A percentile compares a stretch with the other conserved stretches of the same genome.
These are phyloP conservation scores for Yamadazyma taylorii DNA, from an alignment of 1,139 yeast species.

Conservation along the genomic window DNA sequence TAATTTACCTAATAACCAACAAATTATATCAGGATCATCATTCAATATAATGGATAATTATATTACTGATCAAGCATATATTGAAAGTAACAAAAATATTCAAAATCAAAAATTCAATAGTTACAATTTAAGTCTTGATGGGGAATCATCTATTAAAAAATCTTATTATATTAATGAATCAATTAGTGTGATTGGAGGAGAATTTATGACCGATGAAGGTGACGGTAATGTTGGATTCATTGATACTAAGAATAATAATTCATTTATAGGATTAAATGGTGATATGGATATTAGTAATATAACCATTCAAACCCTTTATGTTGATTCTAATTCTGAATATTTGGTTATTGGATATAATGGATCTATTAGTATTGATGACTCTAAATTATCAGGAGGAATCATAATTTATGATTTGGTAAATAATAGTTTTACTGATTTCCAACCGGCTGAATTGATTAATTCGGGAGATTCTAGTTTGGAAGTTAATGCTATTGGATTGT, in stretches of 20 bases:
- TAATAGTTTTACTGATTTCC: slow-evolving; percentile 38
- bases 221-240: slow-evolving; percentile 40
- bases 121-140: slow-evolving; percentile 24
- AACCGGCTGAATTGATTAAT: slow-evolving; percentile 46
- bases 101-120: slow-evolving; percentile 18
- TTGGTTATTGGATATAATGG: slow-evolving; percentile 57
- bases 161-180: slow-evolving; percentile 49
- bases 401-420: slow-evolving; percentile 50
- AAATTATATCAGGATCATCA: slow-evolving; percentile 40
- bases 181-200: slow-evolving; percentile 53
- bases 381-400: slow-evolving; percentile 42
- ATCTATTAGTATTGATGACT: slow-evolving; percentile 28
- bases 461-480: slow-evolving; percentile 24
- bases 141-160: slow-evolving; percentile 39
- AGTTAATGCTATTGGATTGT: slow-evolving; percentile 55
- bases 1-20: slow-evolving; percentile 23
- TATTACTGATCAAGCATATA: slow-evolving; percentile 31
- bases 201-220: slow-evolving; percentile 23
- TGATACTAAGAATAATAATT: slow-evolving; percentile 24
- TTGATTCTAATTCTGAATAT: slow-evolving; percentile 32
- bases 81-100: slow-evolving; percentile 19
- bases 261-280: slow-evolving; percentile 27
- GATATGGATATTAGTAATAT: slow-evolving; percentile 40
- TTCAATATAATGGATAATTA: slow-evolving; percentile 40
- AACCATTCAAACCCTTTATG: slow-evolving; percentile 43